Base-by-base conservation (phyloP, 2,329 filamentous ascomycete genomes). In the Coniochaeta sp. region DNA sequence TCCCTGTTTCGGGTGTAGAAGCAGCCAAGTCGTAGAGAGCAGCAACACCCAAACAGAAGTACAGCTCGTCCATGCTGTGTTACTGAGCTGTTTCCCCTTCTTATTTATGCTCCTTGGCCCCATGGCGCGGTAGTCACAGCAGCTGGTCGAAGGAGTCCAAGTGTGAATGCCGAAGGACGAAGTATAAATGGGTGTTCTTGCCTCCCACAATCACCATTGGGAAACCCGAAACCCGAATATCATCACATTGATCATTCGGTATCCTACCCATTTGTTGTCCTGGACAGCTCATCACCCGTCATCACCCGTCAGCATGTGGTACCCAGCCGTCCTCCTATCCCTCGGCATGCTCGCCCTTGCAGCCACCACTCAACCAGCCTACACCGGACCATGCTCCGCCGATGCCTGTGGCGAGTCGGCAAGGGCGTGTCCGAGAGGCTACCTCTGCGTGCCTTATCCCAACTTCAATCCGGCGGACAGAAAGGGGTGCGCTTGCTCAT, bases 381-480 rank as follows among this genome's bases (percentile, higher is more conserved):
- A 60, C 52, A 60, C 57, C 1, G 58, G 58, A 2, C 57, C 58
- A 14, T 60, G 58, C 49, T 53, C 57, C 2, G 50, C 28, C 0
- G 50, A 50, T 0, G 52, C 53, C 16, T 60, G 57, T 49, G 58
- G 58, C 8, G 55, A 54, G 1, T 16, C 45, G 12, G 53, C 55
- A 9, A 53, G 42, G 22, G 49, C 55, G 4, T 60, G 58, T 22
- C 48, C 51, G n/a, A 49, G 57, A n/a, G 58, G 57, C 13, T 60
- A 53, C n/a, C 52, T 58, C 9, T 60, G 58, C 40, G 58, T 60
- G 1, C 55, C 58, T 1, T 60, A 52, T 27, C 58, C 58, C 8
- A 53, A 27, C 18, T 54, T 55, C 24, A 51, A 60, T 26, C 58
- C 57, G 1, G 54, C 55, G 3, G 26, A 46, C n/a, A 45, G 58